Percentiles rank a stretch among this genome's conserved stretches.
Evolutionary conservation across 306 rosid species (phyloP).

Genomic region (Bauhinia variegata): DNA sequence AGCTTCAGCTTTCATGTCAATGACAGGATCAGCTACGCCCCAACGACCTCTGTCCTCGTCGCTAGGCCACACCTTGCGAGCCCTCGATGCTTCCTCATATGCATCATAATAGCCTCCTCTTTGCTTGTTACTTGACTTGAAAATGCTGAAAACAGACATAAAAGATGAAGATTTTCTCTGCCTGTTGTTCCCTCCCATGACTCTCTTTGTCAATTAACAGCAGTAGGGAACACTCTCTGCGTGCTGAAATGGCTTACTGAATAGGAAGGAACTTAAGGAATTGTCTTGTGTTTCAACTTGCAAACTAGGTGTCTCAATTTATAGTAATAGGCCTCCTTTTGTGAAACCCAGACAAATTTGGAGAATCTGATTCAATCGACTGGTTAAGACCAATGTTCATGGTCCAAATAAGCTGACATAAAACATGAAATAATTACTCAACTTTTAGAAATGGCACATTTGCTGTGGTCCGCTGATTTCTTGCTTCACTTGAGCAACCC

Average conservation of each 20-base stretch:
- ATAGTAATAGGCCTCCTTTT: constrained; percentile 33
- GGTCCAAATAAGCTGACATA: constrained; percentile 44
- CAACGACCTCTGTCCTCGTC: constrained; percentile 65
- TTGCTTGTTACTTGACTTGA: constrained; percentile 49
- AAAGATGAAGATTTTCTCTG: constrained; percentile 64
- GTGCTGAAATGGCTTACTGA: constrained; percentile 9
- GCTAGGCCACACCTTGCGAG: constrained; percentile 71
- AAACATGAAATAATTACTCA: constrained; percentile 16
- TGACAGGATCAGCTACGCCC: constrained; percentile 76
- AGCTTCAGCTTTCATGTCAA: constrained; percentile 66
- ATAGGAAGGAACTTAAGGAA: constrained; percentile 15
- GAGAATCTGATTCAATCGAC: constrained; percentile 52
- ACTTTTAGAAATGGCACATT: constrained; percentile 42
- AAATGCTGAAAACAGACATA: constrained; percentile 62
- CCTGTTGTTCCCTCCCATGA: constrained; percentile 63
- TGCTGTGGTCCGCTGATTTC: constrained; percentile 47
- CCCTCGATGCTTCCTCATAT: constrained; percentile 49
- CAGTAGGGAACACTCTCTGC: constrained; percentile 20
- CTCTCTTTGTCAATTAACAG: neutral
- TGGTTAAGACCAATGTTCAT: constrained; percentile 27
- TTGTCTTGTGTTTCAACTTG: constrained; percentile 34
- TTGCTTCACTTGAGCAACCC: constrained; percentile 36
- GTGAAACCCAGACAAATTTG: constrained; percentile 26
- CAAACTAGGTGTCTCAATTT: constrained; percentile 45
- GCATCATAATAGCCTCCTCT: constrained; percentile 35